Conservation (phyloP, 768 basidiomycete genomes). For the Galerina marginata region DNA sequence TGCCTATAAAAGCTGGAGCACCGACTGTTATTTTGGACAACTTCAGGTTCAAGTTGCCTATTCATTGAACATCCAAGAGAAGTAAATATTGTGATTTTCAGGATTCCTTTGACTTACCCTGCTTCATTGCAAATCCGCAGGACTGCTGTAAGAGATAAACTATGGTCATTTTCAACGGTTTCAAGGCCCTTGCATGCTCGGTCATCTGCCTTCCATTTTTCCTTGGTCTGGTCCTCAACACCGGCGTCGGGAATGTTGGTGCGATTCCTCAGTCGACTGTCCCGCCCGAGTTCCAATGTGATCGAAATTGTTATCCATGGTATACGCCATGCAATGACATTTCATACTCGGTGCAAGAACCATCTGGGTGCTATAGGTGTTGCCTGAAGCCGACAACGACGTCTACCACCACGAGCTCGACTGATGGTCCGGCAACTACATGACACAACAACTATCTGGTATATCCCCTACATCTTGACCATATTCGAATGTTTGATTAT, state of each 20-base stretch:
- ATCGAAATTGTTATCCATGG: constrained; percentile 21
- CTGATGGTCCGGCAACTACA: not conserved
- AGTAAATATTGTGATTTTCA: no score
- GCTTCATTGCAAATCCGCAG: not conserved
- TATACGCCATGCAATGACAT: constrained; percentile 19
- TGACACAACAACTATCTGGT: no score
- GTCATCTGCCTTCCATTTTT: no score
- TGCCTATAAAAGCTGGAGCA: no score
- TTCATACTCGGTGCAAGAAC: constrained; percentile 16
- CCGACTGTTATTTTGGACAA: not conserved
- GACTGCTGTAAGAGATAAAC: not conserved
- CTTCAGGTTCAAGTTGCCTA: not conserved
- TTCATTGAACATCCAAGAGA: not conserved
- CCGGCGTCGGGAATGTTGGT: no score
- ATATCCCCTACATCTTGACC: no score
- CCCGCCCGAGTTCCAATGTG: constrained; percentile 24
- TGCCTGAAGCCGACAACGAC: constrained; percentile 13
- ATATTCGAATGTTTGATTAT: no score
- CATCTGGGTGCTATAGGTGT: constrained; percentile 23
- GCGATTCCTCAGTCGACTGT: constrained; percentile 9
- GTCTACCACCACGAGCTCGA: not conserved
- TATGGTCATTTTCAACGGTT: not conserved
- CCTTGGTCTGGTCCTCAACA: no score
- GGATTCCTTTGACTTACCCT: no score
- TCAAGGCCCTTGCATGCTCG: not conserved